Conservation (phyloP, 2,329 filamentous ascomycete genomes). For the Colletotrichum graminicola region DNA sequence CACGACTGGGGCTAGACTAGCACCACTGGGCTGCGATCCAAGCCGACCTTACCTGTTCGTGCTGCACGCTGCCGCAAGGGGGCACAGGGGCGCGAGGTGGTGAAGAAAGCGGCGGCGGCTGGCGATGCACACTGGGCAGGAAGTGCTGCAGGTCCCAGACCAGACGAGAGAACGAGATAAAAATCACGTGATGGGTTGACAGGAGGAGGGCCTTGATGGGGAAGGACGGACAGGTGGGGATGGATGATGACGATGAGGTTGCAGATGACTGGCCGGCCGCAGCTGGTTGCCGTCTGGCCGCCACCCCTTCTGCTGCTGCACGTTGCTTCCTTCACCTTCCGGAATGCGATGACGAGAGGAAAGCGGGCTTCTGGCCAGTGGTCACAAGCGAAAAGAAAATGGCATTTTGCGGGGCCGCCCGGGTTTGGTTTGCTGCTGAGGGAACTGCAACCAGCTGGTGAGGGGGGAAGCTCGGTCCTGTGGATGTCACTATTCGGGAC, state of each 20-base stretch:
- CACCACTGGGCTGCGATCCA: not conserved
- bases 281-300: not conserved
- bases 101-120: not conserved
- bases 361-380: constrained; percentile 1
- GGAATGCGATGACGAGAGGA: constrained; percentile 1
- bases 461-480: constrained; percentile 8
- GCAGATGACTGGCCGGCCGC: not conserved
- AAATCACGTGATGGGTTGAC: not conserved
- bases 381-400: not conserved
- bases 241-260: constrained; percentile 7
- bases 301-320: not conserved
- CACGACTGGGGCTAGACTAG: not conserved
- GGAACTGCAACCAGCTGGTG: constrained; percentile 3
- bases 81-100: not conserved
- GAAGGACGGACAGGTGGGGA: not conserved
- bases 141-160: not conserved
- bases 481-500: constrained; percentile 26
- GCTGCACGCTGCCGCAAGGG: constrained; percentile 8
- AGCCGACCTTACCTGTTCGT: not conserved
- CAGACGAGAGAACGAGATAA: not conserved
- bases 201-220: too few relatives aligned
- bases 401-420: constrained; percentile 12
- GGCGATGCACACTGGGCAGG: not conserved
- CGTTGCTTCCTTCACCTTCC: not conserved
- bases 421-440: too few relatives aligned